phyloP scores from a whole-genome alignment of 176 grass and related monocot genomes.

The Carex parvula region DNA sequence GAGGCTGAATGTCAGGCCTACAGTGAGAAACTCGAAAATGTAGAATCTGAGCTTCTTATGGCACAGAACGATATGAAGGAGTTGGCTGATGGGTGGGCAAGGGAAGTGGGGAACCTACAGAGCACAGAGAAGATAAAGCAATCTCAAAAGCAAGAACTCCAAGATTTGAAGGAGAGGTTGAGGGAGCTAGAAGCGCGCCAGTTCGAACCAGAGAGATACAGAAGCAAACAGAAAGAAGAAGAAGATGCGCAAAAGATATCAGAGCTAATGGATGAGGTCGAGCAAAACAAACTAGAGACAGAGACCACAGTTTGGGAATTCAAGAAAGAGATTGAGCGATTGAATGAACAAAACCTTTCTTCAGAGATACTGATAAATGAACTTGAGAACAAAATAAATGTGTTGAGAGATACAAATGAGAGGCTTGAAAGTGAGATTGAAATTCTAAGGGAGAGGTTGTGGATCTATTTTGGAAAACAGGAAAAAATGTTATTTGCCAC shows the following conservation, averaged over 20 bases:
- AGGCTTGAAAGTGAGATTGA: conserved; percentile 56
- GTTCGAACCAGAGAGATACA: conserved; percentile 41
- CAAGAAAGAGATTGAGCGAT: conserved; percentile 48
- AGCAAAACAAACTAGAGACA: conserved; percentile 41
- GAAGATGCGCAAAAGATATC: conserved; percentile 38
- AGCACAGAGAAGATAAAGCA: conserved; percentile 57
- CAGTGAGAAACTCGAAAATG: conserved; percentile 40
- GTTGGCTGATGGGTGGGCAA: conserved; percentile 63
- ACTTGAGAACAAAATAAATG: conserved; percentile 38
- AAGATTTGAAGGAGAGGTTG: conserved; percentile 53
- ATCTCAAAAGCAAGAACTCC: conserved; percentile 46
- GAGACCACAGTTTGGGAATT: conserved; percentile 54
- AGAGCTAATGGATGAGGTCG: conserved; percentile 29
- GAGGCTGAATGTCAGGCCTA: conserved; percentile 51
- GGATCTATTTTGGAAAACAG: conserved; percentile 25
- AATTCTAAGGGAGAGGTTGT: conserved; percentile 40
- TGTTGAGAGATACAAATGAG: conserved; percentile 47
- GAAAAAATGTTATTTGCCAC: not conserved
- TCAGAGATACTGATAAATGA: conserved; percentile 47
- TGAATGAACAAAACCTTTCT: conserved; percentile 58
- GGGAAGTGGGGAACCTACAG: conserved; percentile 52
- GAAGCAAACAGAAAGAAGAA: conserved; percentile 49
- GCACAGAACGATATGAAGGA: conserved; percentile 56
- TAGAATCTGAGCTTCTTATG: conserved; percentile 57
- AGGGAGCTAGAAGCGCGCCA: conserved; percentile 45